Base-by-base conservation (phyloP, 495 filamentous ascomycete species). In the Geoglossum glabrum region DNA sequence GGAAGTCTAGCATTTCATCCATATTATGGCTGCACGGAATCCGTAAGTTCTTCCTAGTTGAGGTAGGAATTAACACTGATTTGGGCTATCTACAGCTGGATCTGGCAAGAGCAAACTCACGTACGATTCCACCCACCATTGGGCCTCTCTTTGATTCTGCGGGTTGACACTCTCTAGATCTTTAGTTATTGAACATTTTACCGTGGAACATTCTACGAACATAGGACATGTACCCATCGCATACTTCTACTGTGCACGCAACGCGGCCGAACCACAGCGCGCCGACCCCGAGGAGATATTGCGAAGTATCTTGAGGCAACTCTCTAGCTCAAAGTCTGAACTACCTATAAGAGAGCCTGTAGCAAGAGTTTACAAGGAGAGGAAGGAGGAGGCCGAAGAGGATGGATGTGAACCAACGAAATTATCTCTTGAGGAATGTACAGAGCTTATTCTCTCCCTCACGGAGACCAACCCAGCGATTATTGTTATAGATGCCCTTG, bases 1-100 rank as follows among this genome's bases (percentile, higher is more conserved):
- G 23, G 21, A 38, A 27, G n/a, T 50, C 54, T 0, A 43, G 8
- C 1, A 19, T 21, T n/a, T 57, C 56, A 11, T 31, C 58, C 5
- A 63, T 64, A n/a, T 54, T 59, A 21, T 59, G 61, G 61, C 26
- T 58, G 17, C 40, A 57, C n/a, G 61, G 60, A 28, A 63, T 61
- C 28, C 61, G 57, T 64, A 50, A 51, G 52, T 11, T 25, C 17
- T 36, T 26, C 38, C 21, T 13, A 0, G 23, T 25, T 30, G 25
- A 23, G 34, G 17, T 15, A 26, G 46, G 54, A 0, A 30, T 33
- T 27, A 21, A 26, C 27, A 30, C 36, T 51, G 0, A 56, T 9
- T 0, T 13, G 17, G 11, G 36, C n/a, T 17, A 1, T 9, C 19
- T 1, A 31, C 15, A 62, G 61, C 57, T 51, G 54, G 36, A 31